Evolutionary conservation across 1,284 basidiomycete species (phyloP).

Genomic region (Thecaphora frezii): DNA sequence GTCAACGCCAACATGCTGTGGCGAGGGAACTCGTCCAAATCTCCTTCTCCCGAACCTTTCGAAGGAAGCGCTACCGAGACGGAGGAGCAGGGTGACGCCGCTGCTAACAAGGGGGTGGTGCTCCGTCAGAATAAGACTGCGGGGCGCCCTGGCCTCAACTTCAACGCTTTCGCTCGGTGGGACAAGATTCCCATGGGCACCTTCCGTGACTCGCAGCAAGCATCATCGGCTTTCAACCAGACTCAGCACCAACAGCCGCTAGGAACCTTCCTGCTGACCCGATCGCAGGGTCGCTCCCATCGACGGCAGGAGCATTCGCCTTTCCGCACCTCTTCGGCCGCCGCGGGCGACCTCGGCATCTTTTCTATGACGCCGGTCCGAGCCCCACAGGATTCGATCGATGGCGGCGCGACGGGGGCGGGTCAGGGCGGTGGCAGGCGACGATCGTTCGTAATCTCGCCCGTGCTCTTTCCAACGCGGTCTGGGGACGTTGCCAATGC

Average conservation of each 20-base stretch:
- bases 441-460: slow-evolving; percentile 45
- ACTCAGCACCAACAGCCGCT: slow-evolving; percentile 31
- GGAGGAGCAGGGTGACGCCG: background rate
- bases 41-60: slow-evolving; percentile 25
- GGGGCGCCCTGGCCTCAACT: slow-evolving; percentile 32
- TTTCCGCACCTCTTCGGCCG: slow-evolving; percentile 39
- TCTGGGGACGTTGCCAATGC: slow-evolving; percentile 15
- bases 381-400: slow-evolving; percentile 6
- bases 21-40: slow-evolving; percentile 35
- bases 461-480: slow-evolving; percentile 44
- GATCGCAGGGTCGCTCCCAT: slow-evolving; percentile 21
- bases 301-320: slow-evolving; percentile 37
- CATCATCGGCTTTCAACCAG: slow-evolving; percentile 11
- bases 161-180: slow-evolving; percentile 54
- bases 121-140: slow-evolving; percentile 4
- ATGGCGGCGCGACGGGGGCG: background rate
- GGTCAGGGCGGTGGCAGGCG: slow-evolving; percentile 8
- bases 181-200: slow-evolving; percentile 55
- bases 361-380: slow-evolving; percentile 33
- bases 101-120: background rate
- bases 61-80: slow-evolving; percentile 9
- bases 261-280: slow-evolving; percentile 45
- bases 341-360: slow-evolving; percentile 25
- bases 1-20: slow-evolving; percentile 50
- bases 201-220: slow-evolving; percentile 50